A percentile compares a stretch with the other conserved stretches of the same genome.
phyloP scores from a whole-genome alignment of 2,329 filamentous ascomycete species.

The Eutypa lata region DNA sequence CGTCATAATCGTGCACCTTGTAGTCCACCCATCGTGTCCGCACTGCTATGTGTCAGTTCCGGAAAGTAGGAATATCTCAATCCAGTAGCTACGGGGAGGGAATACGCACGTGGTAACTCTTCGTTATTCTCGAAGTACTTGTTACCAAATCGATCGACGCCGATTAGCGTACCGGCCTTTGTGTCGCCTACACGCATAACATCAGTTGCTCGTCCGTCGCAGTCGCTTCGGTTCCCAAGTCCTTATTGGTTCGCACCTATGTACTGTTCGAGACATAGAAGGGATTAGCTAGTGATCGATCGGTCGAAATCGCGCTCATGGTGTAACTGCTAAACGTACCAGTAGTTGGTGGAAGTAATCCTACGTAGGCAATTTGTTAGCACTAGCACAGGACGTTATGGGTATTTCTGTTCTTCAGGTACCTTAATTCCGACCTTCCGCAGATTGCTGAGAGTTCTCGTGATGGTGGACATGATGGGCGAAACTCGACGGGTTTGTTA shows the following conservation, averaged over 20 bases:
- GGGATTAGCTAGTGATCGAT: slow-evolving; percentile 20
- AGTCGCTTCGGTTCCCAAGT: not conserved
- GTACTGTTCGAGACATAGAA: slow-evolving; percentile 40
- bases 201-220: slow-evolving; percentile 1
- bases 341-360: slow-evolving; percentile 91
- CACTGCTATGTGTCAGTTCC: slow-evolving; percentile 52
- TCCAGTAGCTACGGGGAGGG: too few species aligned
- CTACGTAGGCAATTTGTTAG: slow-evolving; percentile 49
- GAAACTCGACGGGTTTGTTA: slow-evolving; percentile 11
- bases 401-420: slow-evolving; percentile 17
- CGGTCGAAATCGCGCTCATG: slow-evolving; percentile 16
- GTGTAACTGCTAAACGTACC: slow-evolving; percentile 53
- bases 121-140: slow-evolving; percentile 97
- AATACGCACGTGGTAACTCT: slow-evolving; percentile 80
- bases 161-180: slow-evolving; percentile 85
- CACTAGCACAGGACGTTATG: slow-evolving; percentile 4
- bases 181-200: slow-evolving; percentile 70
- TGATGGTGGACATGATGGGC: slow-evolving; percentile 80
- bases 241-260: slow-evolving; percentile 42
- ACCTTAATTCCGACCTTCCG: slow-evolving; percentile 88
- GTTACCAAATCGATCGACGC: slow-evolving; percentile 87
- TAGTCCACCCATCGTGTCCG: slow-evolving; percentile 98
- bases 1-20: slow-evolving; percentile 79
- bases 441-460: slow-evolving; percentile 82
- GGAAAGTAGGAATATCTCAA: too few species aligned